These are phyloP conservation scores for Polytolypa hystricis DNA, from an alignment of 2,329 filamentous ascomycete species.

Conservation along the genomic window DNA sequence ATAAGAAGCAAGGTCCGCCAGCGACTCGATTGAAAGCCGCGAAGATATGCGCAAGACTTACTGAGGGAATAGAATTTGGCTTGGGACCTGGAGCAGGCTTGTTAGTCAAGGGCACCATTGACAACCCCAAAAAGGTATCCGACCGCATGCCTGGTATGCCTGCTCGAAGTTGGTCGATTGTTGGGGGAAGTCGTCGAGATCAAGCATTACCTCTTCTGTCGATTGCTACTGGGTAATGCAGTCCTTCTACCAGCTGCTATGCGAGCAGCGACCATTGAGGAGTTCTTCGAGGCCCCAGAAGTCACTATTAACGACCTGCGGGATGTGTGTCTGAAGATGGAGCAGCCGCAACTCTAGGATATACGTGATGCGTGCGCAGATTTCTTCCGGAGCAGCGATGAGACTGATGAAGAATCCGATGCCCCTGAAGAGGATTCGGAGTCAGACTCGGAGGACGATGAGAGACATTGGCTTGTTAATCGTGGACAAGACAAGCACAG, in stretches of 20 bases:
- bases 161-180: constrained; percentile 34
- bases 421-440: constrained; percentile 4
- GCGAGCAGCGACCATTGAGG: constrained; percentile 27
- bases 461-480: constrained; percentile 15
- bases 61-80: constrained; percentile 29
- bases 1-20: constrained; percentile 19
- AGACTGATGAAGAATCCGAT: constrained; percentile 18
- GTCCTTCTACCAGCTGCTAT: constrained; percentile 37
- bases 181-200: constrained; percentile 39
- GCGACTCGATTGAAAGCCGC: constrained; percentile 34
- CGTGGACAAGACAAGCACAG: constrained; percentile 18
- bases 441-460: constrained; percentile 8
- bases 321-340: constrained; percentile 39
- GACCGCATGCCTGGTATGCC: constrained; percentile 29
- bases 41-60: constrained; percentile 29
- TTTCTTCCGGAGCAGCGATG: constrained; percentile 29
- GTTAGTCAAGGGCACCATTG: constrained; percentile 14
- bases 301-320: constrained; percentile 35
- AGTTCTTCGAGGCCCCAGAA: constrained; percentile 34
- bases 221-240: constrained; percentile 36
- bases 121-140: constrained; percentile 20
- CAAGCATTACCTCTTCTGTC: constrained; percentile 40
- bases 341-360: constrained; percentile 38
- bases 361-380: constrained; percentile 43
- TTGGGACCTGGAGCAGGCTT: constrained; percentile 1